Conservation (phyloP, 2,329 filamentous ascomycete species). For the Teratosphaeriaceae sp. region DNA sequence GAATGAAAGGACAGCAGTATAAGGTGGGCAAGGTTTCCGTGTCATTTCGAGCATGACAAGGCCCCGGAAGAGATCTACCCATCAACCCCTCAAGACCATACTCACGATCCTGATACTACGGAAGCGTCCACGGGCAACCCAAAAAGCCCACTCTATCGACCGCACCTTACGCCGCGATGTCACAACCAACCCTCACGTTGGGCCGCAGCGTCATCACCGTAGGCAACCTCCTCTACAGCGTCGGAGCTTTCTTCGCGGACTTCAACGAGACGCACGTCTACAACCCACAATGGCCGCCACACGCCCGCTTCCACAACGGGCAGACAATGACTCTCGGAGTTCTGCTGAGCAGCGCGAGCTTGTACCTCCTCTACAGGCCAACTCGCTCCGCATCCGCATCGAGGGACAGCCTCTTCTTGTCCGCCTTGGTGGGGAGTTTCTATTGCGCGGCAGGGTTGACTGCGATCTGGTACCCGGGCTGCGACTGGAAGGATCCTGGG, state of each 20-base stretch:
- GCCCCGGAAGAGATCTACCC: too few relatives aligned
- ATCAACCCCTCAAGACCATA: too few relatives aligned
- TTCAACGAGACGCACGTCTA: slow-evolving; percentile 40
- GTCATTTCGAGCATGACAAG: too few relatives aligned
- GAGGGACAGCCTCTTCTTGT: slow-evolving; percentile 23
- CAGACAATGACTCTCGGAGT: slow-evolving; percentile 45
- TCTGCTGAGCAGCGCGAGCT: slow-evolving; percentile 31
- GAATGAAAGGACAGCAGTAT: too few relatives aligned
- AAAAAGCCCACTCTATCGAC: too few relatives aligned
- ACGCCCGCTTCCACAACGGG: slow-evolving; percentile 43
- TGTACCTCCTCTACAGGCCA: slow-evolving; percentile 32
- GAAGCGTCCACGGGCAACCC: too few relatives aligned
- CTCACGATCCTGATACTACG: too few relatives aligned
- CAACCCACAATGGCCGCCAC: slow-evolving; percentile 43
- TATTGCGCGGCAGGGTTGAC: slow-evolving; percentile 40
- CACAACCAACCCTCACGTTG: slow-evolving; percentile 11
- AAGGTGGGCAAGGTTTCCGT: too few relatives aligned
- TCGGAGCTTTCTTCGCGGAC: slow-evolving; percentile 31
- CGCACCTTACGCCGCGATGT: too few relatives aligned
- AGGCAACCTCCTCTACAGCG: slow-evolving; percentile 25
- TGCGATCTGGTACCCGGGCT: slow-evolving; percentile 43
- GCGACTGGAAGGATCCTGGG: slow-evolving; percentile 39
- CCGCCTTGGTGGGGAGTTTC: slow-evolving; percentile 35
- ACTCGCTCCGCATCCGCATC: slow-evolving; percentile 1
- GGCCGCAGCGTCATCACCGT: slow-evolving; percentile 28